Evolutionary conservation across 2,329 filamentous ascomycete genomes (phyloP).

Genomic region (Microsporum ferrugineum): DNA sequence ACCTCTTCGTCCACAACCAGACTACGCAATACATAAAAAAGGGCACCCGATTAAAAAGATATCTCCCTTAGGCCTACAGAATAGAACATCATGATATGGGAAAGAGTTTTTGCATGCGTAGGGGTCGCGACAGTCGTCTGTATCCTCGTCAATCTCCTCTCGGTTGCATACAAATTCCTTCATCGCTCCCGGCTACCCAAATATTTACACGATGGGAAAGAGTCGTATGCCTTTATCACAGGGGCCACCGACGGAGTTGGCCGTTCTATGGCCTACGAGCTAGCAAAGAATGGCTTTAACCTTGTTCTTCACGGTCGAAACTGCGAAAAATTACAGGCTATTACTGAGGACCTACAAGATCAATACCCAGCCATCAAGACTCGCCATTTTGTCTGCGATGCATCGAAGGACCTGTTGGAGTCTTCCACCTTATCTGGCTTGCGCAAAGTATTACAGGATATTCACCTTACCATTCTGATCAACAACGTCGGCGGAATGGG

Average conservation of each 20-base stretch:
- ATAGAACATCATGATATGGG: not conserved
- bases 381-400: conserved; percentile 37
- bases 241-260: conserved; percentile 48
- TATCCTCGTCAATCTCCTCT: conserved; percentile 5
- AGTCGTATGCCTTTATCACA: conserved; percentile 41
- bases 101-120: conserved; percentile 4
- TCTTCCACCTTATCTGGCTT: conserved; percentile 12
- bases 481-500: conserved; percentile 45
- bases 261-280: conserved; percentile 39
- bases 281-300: conserved; percentile 44
- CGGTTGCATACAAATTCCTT: conserved; percentile 12
- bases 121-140: conserved; percentile 8
- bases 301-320: conserved; percentile 49
- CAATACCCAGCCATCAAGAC: conserved; percentile 33
- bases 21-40: too few relatives aligned
- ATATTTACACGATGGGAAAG: conserved; percentile 13
- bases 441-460: conserved; percentile 21
- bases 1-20: not conserved
- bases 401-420: conserved; percentile 21
- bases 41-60: too few relatives aligned
- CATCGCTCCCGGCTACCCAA: conserved; percentile 15
- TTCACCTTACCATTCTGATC: conserved; percentile 43
- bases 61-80: not conserved
- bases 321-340: conserved; percentile 34
- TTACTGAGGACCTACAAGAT: conserved; percentile 32